Base-by-base conservation (phyloP, 768 basidiomycete species). In the Stropharia rugosoannulata region DNA sequence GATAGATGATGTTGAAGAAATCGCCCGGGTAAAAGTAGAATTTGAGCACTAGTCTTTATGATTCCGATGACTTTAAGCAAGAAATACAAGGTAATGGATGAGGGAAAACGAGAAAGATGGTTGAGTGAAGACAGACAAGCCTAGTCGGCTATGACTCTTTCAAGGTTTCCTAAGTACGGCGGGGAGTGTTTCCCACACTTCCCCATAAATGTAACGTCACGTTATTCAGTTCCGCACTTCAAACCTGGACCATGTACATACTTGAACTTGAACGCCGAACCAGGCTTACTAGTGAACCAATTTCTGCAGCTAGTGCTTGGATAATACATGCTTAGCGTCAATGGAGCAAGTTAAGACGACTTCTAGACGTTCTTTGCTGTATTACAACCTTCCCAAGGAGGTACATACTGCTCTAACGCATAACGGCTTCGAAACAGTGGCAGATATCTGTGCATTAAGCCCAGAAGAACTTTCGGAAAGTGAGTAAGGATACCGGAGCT, bases 351-450 rank as follows among this genome's bases (percentile, higher is more conserved):
- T 29, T 27, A 27, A 25, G 40, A 16, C 39, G 39, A 19, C 38
- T 12, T 27, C 37, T 16, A 62, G 54, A 46, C 77, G 78, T 43
- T 74, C 79, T 3, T 66, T 83, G 11, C 75, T 76, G 49, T 81
- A 78, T 44, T 68, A 80, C 51, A 70, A 69, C 55, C 73, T 86
- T 12, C 75, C 83, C 3, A 66, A 71, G 8, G 70, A 78, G 19
- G 74, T 75, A 2, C 73, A 83, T 32, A 69, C 73, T 13, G 76
- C 75, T 3, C 70, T 88, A 35, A 72, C 72, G 43, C 73, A 70
- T 38, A 76, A 79, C 38, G 86, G 86, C 5, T 89, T 86, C 62
- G 78, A 83, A 63, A 83, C 78, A 6, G 62, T 83, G 2, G 71
- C 78, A 49, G 87, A 89, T 60, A 62, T 89, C 7, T 65, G 66